phyloP scores from a whole-genome alignment of 2,329 filamentous ascomycete species.

The Scortechinia acanthostroma region DNA sequence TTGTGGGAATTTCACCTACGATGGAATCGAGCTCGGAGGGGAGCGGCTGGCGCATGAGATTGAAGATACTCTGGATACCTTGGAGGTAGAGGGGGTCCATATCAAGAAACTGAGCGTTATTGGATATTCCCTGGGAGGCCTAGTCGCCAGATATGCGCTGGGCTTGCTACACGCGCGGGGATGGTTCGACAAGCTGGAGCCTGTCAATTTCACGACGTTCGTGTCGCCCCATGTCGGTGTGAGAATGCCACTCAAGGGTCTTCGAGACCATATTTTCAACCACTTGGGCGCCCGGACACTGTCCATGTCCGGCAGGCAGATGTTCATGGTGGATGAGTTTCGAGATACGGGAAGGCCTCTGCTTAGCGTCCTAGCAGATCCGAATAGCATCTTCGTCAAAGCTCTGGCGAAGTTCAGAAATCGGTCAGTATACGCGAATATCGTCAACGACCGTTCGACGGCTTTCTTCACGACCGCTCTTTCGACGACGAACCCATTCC shows the following conservation, averaged over 20 bases:
- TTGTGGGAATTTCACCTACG: conserved; percentile 65
- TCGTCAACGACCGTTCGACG: conserved; percentile 77
- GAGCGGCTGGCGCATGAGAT: conserved; percentile 64
- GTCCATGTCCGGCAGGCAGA: conserved; percentile 75
- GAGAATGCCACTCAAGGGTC: conserved; percentile 59
- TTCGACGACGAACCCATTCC: conserved; percentile 70
- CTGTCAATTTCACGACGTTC: conserved; percentile 91
- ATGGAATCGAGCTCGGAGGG: conserved; percentile 62
- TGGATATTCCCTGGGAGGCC: conserved; percentile 82
- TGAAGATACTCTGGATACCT: conserved; percentile 49
- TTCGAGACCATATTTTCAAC: conserved; percentile 69
- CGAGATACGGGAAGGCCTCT: conserved; percentile 75
- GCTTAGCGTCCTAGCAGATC: conserved; percentile 74
- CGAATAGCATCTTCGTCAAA: conserved; percentile 76
- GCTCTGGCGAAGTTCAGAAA: conserved; percentile 71
- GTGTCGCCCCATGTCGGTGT: conserved; percentile 79
- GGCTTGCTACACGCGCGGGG: conserved; percentile 78
- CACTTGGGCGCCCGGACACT: conserved; percentile 74
- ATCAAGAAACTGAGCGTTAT: conserved; percentile 79
- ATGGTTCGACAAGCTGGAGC: conserved; percentile 71
- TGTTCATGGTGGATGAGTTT: conserved; percentile 83
- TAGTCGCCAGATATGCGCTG: conserved; percentile 79
- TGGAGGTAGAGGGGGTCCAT: conserved; percentile 54
- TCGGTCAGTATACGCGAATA: conserved; percentile 76
- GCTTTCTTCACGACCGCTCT: conserved; percentile 80